Conservation (phyloP, 768 basidiomycete genomes). For the Hysterangium stoloniferum region DNA sequence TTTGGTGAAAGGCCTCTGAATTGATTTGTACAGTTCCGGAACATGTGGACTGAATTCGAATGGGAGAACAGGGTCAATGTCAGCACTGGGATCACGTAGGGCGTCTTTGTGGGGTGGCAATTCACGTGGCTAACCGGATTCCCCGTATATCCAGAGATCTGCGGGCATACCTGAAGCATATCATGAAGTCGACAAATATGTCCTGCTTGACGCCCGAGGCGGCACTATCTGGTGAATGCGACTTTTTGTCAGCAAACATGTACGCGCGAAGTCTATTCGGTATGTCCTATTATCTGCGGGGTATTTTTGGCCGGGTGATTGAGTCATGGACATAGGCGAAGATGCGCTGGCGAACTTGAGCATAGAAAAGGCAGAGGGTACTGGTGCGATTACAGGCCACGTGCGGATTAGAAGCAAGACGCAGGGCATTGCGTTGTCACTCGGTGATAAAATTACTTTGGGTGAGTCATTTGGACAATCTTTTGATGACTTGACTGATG, state of each 20-base stretch:
- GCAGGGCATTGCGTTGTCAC: constrained; percentile 89
- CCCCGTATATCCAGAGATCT: constrained; percentile 47
- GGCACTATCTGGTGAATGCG: constrained; percentile 87
- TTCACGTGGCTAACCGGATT: background rate
- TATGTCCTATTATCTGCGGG: constrained; percentile 28
- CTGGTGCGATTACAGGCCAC: constrained; percentile 80
- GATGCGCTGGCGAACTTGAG: constrained; percentile 94
- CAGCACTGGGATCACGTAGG: constrained; percentile 72
- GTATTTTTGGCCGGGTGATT: background rate
- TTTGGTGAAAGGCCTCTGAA: background rate
- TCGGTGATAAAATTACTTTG: constrained; percentile 84
- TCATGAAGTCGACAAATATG: constrained; percentile 98
- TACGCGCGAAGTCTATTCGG: constrained; percentile 94
- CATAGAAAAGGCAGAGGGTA: constrained; percentile 74
- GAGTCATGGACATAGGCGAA: constrained; percentile 52
- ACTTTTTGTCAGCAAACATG: constrained; percentile 95
- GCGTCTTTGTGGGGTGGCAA: constrained; percentile 17
- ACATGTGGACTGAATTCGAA: constrained; percentile 99
- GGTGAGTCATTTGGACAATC: constrained; percentile 25
- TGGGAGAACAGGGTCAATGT: constrained; percentile 99
- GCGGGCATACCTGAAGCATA: constrained; percentile 83
- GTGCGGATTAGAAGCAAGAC: constrained; percentile 96
- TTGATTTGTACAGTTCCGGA: constrained; percentile 63
- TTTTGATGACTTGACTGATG: background rate
- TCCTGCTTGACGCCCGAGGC: constrained; percentile 87